Evolutionary conservation across 768 basidiomycete genomes (phyloP).

Genomic region (Fomitopsis serialis): DNA sequence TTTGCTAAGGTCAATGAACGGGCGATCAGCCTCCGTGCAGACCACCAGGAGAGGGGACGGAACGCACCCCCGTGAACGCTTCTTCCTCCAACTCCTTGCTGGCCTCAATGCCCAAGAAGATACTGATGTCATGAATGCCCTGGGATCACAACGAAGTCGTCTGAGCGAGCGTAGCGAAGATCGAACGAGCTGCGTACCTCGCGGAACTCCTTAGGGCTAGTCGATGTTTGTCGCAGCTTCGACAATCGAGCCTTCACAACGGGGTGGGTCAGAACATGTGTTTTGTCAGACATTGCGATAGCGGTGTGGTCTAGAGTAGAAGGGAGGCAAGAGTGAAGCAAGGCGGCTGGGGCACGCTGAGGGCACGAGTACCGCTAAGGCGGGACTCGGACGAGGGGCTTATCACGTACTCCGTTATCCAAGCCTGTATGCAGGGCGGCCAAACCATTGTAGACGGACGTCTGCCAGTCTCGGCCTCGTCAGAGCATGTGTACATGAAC

Average conservation of each 20-base stretch:
- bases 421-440: too few relatives aligned
- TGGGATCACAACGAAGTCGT: slow-evolving; percentile 21
- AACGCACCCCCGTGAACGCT: slow-evolving; percentile 60
- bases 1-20: slow-evolving; percentile 40
- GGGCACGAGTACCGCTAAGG: not conserved
- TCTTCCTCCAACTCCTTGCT: slow-evolving; percentile 61
- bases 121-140: slow-evolving; percentile 72
- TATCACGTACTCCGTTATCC: too few relatives aligned
- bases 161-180: not conserved
- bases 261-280: slow-evolving; percentile 64
- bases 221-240: slow-evolving; percentile 56
- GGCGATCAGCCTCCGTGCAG: not conserved
- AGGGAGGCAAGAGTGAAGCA: not conserved
- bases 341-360: not conserved
- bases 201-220: slow-evolving; percentile 70
- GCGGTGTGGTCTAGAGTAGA: not conserved
- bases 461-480: too few relatives aligned
- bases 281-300: slow-evolving; percentile 18
- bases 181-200: slow-evolving; percentile 41
- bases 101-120: slow-evolving; percentile 82
- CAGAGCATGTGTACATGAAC: too few relatives aligned
- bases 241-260: slow-evolving; percentile 70
- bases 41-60: not conserved
- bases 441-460: too few relatives aligned
- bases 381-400: too few relatives aligned